Base-by-base conservation (phyloP, 352 stramenopile genomes). In the Globisporangium camurandrum region DNA sequence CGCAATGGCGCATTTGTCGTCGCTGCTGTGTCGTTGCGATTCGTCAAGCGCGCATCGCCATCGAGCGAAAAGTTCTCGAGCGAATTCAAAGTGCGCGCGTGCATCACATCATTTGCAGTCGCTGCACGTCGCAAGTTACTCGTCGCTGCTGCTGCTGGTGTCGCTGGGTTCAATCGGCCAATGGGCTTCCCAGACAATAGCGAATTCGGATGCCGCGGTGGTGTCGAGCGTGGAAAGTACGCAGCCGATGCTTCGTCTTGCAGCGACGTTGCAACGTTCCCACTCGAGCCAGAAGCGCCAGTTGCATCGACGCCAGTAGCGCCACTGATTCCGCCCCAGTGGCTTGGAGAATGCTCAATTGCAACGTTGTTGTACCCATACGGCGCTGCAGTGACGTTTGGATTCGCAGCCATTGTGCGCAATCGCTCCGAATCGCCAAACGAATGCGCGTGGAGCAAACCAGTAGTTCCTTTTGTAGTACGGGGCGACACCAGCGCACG, bases 321-420 rank as follows among this genome's bases (percentile, higher is more conserved):
- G 30, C 66, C 59, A 28, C 59, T 65, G 39, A 50, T 61, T 10
- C 56, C 56, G 49, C 34, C 68, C 37, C 36, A 56, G 44, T 66
- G 17, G 40, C 58, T 28, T 57, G 58, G 40, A 48, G 69, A 30
- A 64, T 58, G 28, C 51, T 87, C 69, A 50, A 90, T 82, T 2
- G 74, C 64, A 22, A 90, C 79, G 49, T 90, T 90, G 16, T 75
- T 69, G 46, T 90, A 90, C 19, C 79, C 79, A 45, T 87, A 90
- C 3, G 79, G 79, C 5, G 75, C 79, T 3, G 79, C 59, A 8
- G 69, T 73, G 8, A 90, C 75, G 38, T 90, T 86, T 9, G 75
- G 72, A 50, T 90, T 82, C 1, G 66, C 51, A 9, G 56, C 58
- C 12, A 82, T 51, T 12, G 52, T 54, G 28, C 73, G 67, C 26